Conservation (phyloP, 768 basidiomycete genomes). For the Steccherinum ochraceum region DNA sequence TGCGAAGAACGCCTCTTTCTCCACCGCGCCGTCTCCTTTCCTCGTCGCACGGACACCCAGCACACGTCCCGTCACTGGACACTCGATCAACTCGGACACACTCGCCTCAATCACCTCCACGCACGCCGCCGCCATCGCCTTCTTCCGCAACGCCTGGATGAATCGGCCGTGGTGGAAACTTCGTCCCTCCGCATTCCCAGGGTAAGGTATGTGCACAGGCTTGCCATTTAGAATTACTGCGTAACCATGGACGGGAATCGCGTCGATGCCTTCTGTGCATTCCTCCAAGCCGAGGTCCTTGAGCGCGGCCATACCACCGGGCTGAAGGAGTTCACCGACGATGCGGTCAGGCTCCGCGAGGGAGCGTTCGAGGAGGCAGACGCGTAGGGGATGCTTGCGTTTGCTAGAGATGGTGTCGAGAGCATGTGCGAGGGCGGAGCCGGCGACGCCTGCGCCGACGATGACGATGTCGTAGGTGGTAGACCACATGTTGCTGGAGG, state of each 20-base stretch:
- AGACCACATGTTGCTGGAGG: constrained; percentile 14
- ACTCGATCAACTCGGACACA: constrained; percentile 68
- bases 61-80: constrained; percentile 42
- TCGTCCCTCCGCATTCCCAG: constrained; percentile 61
- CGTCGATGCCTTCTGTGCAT: constrained; percentile 83
- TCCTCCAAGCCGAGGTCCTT: constrained; percentile 68
- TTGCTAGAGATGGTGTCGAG: constrained; percentile 51
- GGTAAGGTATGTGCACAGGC: constrained; percentile 87
- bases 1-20: constrained; percentile 56
- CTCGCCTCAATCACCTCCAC: constrained; percentile 86
- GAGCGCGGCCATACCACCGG: constrained; percentile 79
- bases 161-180: constrained; percentile 95
- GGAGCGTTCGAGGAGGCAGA: constrained; percentile 87
- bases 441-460: constrained; percentile 90
- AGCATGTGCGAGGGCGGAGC: constrained; percentile 79
- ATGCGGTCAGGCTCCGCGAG: constrained; percentile 92
- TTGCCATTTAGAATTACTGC: constrained; percentile 64
- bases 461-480: constrained; percentile 71
- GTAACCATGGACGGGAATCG: constrained; percentile 79
- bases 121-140: constrained; percentile 50
- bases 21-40: constrained; percentile 25
- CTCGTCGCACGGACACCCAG: constrained; percentile 61
- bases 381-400: constrained; percentile 50
- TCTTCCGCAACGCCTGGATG: constrained; percentile 68
- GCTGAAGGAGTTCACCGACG: constrained; percentile 95